Evolutionary conservation across 352 stramenopile species (phyloP).

Genomic region (Pythium graminicola): DNA sequence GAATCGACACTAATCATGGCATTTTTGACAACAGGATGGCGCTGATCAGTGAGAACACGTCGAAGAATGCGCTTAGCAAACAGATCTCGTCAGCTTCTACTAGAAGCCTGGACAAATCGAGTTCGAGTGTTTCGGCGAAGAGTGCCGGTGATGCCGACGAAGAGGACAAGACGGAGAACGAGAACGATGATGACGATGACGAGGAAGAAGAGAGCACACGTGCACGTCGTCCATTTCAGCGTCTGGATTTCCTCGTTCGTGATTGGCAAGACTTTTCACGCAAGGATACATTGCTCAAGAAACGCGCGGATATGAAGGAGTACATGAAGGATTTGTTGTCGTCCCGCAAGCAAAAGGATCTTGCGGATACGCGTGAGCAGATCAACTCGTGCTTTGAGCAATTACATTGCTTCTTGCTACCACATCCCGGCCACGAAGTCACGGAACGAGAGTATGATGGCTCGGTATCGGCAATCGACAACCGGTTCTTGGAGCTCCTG

Average conservation of each 20-base stretch:
- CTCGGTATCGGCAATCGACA: conserved; percentile 91
- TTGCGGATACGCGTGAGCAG: conserved; percentile 92
- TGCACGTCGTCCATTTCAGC: conserved; percentile 90
- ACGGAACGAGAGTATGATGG: conserved; percentile 97
- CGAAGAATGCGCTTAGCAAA: conserved; percentile 20
- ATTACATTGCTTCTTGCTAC: conserved; percentile 93
- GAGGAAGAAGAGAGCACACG: conserved; percentile 27
- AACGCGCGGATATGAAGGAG: conserved; percentile 90
- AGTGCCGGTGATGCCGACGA: conserved; percentile 20
- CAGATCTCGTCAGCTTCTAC: conserved; percentile 14
- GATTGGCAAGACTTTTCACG: conserved; percentile 98
- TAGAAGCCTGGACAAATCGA: conserved; percentile 33
- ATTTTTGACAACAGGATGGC: conserved; percentile 58
- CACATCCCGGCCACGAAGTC: conserved; percentile 95
- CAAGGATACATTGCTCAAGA: conserved; percentile 84
- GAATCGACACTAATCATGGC: too few species aligned
- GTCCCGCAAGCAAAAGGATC: conserved; percentile 91
- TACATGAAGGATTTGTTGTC: conserved; percentile 93
- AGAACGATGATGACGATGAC: conserved; percentile 18
- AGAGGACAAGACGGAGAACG: conserved; percentile 7
- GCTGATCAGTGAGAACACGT: conserved; percentile 35
- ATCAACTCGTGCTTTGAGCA: conserved; percentile 96
- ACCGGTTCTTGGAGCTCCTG: conserved; percentile 91
- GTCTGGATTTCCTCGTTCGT: conserved; percentile 97
- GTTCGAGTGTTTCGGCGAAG: conserved; percentile 32